Base-by-base conservation (phyloP, 1,284 basidiomycete genomes). In the Cryptococcus depauperatus region DNA sequence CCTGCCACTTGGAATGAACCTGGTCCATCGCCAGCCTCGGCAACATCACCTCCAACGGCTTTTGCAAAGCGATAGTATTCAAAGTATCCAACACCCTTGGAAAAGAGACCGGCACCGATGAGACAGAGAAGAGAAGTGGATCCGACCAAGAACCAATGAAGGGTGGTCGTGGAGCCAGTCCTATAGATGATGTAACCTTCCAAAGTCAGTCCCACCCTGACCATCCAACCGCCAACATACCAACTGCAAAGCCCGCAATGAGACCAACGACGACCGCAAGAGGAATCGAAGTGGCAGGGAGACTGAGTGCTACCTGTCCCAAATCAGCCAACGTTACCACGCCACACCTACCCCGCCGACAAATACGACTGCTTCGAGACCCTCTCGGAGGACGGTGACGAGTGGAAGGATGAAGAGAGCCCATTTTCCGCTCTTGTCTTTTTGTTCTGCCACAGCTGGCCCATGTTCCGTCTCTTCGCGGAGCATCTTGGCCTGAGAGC, bases 331-430 rank as follows among this genome's bases (percentile, higher is more conserved):
- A 14, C 23, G 10, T 34, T 16, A 18, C 21, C 11, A 14, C 27
- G 13, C 5, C n/a, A 5, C 2, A 70, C 72, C 59, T 45, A 75
- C 90, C 47, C 91, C 90, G 16, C 90, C 86, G 42, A 95, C 88
- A 63, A 95, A 95, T 52, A 96, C 76, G 48, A 95, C 83, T 1
- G 86, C 89, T 69, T 96, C 91, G 55, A 95, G 76, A 61, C 90
- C 91, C 74, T 96, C 91, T 56, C 91, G 82, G 32, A 92, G 74
- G 30, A 96, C 85, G 4, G 90, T 93, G 62, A 95, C 79, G 55
- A 91, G 71, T 0, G 91, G 91, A 6, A 96, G 76, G 43, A 91
- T 61, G 74, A 96, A 89, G 32, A 96, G 76, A 0, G 82, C 79
- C 82, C 85, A 95, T 74, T 81, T 84, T 13, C 84, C 80, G 3